These are phyloP conservation scores for Rhynchosporium agropyri DNA, from an alignment of 2,329 filamentous ascomycete genomes.

Conservation along the genomic window DNA sequence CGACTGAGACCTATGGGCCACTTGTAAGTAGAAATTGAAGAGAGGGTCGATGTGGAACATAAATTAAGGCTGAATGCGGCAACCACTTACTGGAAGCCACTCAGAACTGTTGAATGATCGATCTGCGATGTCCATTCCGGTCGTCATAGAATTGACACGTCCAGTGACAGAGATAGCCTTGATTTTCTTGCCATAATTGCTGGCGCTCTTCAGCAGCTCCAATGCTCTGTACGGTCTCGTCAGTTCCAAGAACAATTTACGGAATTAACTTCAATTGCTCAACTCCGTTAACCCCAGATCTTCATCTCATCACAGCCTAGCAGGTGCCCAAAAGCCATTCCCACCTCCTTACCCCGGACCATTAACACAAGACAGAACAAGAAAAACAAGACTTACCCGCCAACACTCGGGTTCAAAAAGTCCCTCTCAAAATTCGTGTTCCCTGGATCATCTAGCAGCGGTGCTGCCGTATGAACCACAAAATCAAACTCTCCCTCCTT, in stretches of 20 bases:
- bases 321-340: too few relatives aligned
- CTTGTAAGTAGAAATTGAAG: constrained; percentile 6
- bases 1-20: constrained; percentile 27
- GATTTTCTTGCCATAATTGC: constrained; percentile 36
- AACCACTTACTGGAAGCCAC: constrained; percentile 35
- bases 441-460: constrained; percentile 37
- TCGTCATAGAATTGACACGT: constrained; percentile 39
- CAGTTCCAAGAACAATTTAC: too few relatives aligned
- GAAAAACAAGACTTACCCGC: constrained; percentile 30
- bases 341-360: too few relatives aligned
- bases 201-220: constrained; percentile 39
- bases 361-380: neutral
- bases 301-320: neutral
- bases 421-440: constrained; percentile 41
- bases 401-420: constrained; percentile 39
- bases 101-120: constrained; percentile 32
- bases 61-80: neutral
- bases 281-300: neutral
- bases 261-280: neutral
- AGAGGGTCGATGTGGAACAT: neutral
- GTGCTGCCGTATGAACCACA: constrained; percentile 42
- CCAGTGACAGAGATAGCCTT: constrained; percentile 42
- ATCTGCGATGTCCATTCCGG: constrained; percentile 36
- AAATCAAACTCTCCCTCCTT: constrained; percentile 38
- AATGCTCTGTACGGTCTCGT: constrained; percentile 29